Evolutionary conservation across 2,329 filamentous ascomycete species (phyloP), one percentile per base, ranked within the genome.

Genomic region (Setomelanomma holmii): DNA sequence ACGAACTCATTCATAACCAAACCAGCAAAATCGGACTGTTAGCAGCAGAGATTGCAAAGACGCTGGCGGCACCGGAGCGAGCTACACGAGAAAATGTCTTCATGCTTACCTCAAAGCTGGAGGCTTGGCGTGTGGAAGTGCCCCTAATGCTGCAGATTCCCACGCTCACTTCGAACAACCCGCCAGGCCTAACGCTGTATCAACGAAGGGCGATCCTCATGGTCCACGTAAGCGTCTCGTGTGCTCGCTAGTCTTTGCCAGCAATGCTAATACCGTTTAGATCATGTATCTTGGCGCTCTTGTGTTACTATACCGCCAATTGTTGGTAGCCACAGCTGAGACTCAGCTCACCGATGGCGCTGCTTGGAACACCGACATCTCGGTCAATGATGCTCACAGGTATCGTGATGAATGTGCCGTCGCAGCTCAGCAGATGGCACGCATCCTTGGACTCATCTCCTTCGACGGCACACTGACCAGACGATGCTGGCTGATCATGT

Each of bases 401-500:
- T 73, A 71, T 40, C 58, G 67, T 11, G 58, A 66, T 23, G 67
- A 73, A 42, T 75, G 72, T 48, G 63, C 67, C 1, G 44, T 73
- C 7, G 73, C 73, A 4, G 72, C 64, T 0, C 72, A 74, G 41
- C 71, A 74, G 36, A 69, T 73, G 20, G 66, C 69, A 10, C 72
- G 69, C 8, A 70, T 76, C 20, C 45, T 75, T 27, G 49, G 64
- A 2, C 53, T 75, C 2, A 71, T 76, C 7, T 58, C 63, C 3
- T 72, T 72, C 24, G 69, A 71, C 22, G 70, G 71, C 30, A 70
- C 68, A 6, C 51, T 75, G 52, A 71, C 71, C 2, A 71, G 53
- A 53, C 65, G 72, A 7, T 76, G 73, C 45, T 76, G 73, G 73
- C 35, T 76, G 19, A 67, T 74, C 38, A 75, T 75, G 70, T 70